Evolutionary conservation across 768 basidiomycete genomes (phyloP).

Genomic region (Tubosaeta sp.): DNA sequence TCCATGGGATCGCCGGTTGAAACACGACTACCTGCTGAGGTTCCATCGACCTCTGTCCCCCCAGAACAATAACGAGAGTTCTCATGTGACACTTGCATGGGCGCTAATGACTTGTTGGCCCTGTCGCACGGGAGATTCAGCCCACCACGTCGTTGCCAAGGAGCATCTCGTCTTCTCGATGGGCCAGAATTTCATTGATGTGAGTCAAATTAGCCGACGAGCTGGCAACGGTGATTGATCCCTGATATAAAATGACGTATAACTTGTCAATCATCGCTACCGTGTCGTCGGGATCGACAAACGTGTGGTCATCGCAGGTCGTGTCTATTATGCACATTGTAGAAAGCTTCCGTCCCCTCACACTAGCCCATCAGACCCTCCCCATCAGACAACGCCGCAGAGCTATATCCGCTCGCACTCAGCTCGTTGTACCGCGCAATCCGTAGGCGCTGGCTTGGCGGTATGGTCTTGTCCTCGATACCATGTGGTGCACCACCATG

Average conservation of each 20-base stretch:
- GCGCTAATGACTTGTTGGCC: neutral
- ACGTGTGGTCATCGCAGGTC: conserved; percentile 1
- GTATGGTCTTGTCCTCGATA: conserved; percentile 58
- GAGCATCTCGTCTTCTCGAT: neutral
- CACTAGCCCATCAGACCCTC: conserved; percentile 45
- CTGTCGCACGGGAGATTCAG: too few relatives aligned
- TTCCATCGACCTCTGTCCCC: too few relatives aligned
- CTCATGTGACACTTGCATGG: neutral
- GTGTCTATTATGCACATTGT: conserved; percentile 3
- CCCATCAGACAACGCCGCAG: conserved; percentile 54
- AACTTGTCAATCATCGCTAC: neutral
- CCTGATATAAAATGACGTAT: too few relatives aligned
- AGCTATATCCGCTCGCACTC: conserved; percentile 44
- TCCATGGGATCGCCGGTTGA: neutral
- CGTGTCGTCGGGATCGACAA: neutral
- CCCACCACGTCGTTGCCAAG: neutral
- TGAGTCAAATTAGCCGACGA: neutral
- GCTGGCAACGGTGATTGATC: too few relatives aligned
- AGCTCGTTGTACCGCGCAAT: conserved; percentile 65
- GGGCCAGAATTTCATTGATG: neutral
- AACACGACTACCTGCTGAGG: neutral
- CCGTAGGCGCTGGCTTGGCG: conserved; percentile 68
- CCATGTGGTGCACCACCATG: conserved; percentile 52
- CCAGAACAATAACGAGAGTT: too few relatives aligned
- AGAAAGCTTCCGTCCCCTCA: conserved; percentile 8